Base-by-base conservation (phyloP, 2,329 filamentous ascomycete species). In the Verticillium isaacii region DNA sequence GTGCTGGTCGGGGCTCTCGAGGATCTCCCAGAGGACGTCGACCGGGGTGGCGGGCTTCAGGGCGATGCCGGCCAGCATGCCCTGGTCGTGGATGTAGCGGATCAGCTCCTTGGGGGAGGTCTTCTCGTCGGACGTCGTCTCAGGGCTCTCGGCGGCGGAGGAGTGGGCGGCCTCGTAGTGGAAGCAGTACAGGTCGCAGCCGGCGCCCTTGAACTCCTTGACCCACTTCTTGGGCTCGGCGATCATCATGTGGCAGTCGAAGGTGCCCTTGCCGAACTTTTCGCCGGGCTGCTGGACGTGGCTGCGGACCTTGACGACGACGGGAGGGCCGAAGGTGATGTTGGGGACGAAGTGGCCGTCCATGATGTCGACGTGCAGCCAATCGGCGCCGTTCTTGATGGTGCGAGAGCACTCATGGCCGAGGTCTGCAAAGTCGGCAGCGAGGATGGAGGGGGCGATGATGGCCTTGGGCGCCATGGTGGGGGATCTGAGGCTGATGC, bases 201-300 rank as follows among this genome's bases (percentile, higher is more conserved):
- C 95, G 63, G 93, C 95, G 60, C 90, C 88, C 75, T 95, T 88
- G 82, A 99, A 98, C 65, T 96, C 92, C 73, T 91, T 91, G 70
- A 97, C 93, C 95, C 95, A 99, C 83, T 93, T 93, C 83, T 98
- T 96, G 68, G 95, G 95, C 93, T 99, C 94, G 71, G 92, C 88
- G 73, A 99, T 96, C 95, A 99, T 99, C 95, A 99, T 98, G 79
- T 99, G 95, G 84, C 95, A 99, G 78, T 99, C 95, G 75, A 99
- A 99, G 15, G 94, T 98, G 65, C 95, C 95, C 69, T 89, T 90
- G 60, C 91, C 93, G 68, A 89, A 82, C 37, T 84, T 84, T 59
- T 84, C 80, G 50, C 82, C 82, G 3, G 93, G 93, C 68, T 84
- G 83, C 62, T 92, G 89, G 70, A 99, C 93, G 71, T 97, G 91